Base-by-base conservation (phyloP, 2,329 filamentous ascomycete species). In the Monilinia aucupariae region DNA sequence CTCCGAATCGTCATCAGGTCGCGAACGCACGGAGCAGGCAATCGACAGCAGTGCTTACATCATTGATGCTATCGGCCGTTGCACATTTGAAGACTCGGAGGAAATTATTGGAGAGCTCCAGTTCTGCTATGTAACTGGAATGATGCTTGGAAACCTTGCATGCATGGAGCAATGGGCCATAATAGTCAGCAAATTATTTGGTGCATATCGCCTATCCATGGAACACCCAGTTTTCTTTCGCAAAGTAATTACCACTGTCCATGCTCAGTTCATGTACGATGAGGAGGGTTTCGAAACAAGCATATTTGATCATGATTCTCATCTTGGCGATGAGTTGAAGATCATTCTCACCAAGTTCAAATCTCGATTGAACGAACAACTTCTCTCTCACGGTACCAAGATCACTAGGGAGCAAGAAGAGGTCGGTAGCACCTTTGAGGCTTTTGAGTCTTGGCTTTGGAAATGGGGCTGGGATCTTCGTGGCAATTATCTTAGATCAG, bases 91-190 rank as follows among this genome's bases (percentile, higher is more conserved):
- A n/a, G 71, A 74, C 51, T 65, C 69, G 0, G 74, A 75, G 1
- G 80, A 83, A 61, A 73, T 87, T 32, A 71, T 84, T 6, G 85
- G 83, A 53, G 85, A 88, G 70, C 72, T 87, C 2, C 85, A 87
- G 67, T 82, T 87, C 70, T 79, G 80, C 49, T 87, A 82, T 68
- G 69, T 87, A 5, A 80, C 80, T 0, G 84, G 84, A 45, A 79
- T 81, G 71, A 78, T 83, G 61, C 78, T 87, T 1, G 80, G 81
- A 48, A 87, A 85, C 70, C 75, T 81, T 49, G 77, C 82, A 10
- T 87, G 84, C 67, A 75, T 85, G 50, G 82, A 85, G 65, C 84
- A 87, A 65, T 87, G 84, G 85, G 83, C 80, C 76, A 78, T 84
- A 68, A 78, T 85, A 65, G 76, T 81, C 47, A 78, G 76, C 54